phyloP scores from a whole-genome alignment of 2,329 filamentous ascomycete genomes.

The Aspergillus ochraceus region DNA sequence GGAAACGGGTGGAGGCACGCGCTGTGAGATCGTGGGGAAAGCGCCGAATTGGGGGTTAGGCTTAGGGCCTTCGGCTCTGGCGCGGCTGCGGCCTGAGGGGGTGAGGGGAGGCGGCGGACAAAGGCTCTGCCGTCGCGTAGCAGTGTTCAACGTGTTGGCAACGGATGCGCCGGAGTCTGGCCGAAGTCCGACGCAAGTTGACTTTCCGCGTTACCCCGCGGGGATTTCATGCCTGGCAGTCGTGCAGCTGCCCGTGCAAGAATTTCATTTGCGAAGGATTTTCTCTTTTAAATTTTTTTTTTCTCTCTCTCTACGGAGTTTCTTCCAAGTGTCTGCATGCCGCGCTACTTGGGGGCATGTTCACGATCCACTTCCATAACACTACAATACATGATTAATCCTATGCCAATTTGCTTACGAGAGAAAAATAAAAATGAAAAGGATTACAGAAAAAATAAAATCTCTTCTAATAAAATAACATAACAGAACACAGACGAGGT shows the following conservation, averaged over 20 bases:
- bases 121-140: not conserved
- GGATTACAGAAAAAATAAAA: no score
- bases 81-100: no score
- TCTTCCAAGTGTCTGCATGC: no score
- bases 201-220: not conserved
- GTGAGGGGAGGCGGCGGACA: not conserved
- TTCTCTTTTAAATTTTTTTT: not conserved
- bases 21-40: not conserved
- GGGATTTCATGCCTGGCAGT: not conserved
- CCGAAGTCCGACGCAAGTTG: not conserved
- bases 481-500: not conserved
- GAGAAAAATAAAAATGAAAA: not conserved
- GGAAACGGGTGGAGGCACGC: no score
- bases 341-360: no score
- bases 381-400: no score
- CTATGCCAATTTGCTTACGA: no score
- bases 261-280: not conserved
- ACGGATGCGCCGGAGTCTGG: not conserved
- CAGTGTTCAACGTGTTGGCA: no score
- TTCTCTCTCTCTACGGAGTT: not conserved
- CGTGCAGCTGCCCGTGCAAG: not conserved
- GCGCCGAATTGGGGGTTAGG: not conserved
- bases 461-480: no score
- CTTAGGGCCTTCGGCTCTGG: not conserved
- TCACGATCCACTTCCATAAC: not conserved